Percentiles rank a stretch among this genome's conserved stretches.
Evolutionary conservation across 1,139 yeast genomes (phyloP).

Genomic region (Blastobotrys buckinghamii): DNA sequence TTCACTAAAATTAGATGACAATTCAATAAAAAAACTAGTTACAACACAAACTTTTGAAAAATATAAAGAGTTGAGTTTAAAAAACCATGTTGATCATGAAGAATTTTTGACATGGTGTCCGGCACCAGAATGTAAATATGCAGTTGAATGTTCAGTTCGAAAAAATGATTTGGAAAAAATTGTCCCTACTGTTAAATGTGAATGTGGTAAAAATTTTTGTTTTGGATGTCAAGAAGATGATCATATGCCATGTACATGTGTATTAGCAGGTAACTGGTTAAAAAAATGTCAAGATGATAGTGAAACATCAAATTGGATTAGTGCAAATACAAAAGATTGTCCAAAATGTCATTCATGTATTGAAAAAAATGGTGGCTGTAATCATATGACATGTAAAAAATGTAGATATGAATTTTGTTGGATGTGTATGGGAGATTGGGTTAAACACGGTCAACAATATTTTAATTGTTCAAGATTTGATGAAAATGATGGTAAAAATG

Average conservation of each 20-base stretch:
- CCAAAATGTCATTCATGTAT: slow-evolving; percentile 57
- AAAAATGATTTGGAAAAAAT: slow-evolving; percentile 35
- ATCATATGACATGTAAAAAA: slow-evolving; percentile 85
- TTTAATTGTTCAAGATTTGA: slow-evolving; percentile 65
- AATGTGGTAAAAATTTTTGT: slow-evolving; percentile 67
- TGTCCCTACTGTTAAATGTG: slow-evolving; percentile 66
- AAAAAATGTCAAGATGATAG: slow-evolving; percentile 80
- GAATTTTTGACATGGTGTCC: slow-evolving; percentile 73
- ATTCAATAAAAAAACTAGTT: slow-evolving; percentile 37
- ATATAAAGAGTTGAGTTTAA: slow-evolving; percentile 29
- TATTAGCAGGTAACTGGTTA: slow-evolving; percentile 64
- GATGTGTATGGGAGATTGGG: slow-evolving; percentile 84
- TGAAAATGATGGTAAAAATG: slow-evolving; percentile 35
- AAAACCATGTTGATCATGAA: slow-evolving; percentile 48
- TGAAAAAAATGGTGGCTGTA: slow-evolving; percentile 89
- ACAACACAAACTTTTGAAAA: slow-evolving; percentile 18
- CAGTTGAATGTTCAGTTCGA: slow-evolving; percentile 45
- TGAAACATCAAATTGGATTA: slow-evolving; percentile 84
- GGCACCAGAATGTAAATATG: slow-evolving; percentile 68
- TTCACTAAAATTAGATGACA: slow-evolving; percentile 29
- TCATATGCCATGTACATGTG: slow-evolving; percentile 83
- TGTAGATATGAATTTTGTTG: slow-evolving; percentile 86
- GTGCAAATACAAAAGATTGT: slow-evolving; percentile 82
- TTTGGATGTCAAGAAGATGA: slow-evolving; percentile 60
- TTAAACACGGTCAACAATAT: slow-evolving; percentile 55